A percentile compares a stretch with the other conserved stretches of the same genome.
Conservation (phyloP, 441 rosid species). For the Bruguiera hainesii region DNA sequence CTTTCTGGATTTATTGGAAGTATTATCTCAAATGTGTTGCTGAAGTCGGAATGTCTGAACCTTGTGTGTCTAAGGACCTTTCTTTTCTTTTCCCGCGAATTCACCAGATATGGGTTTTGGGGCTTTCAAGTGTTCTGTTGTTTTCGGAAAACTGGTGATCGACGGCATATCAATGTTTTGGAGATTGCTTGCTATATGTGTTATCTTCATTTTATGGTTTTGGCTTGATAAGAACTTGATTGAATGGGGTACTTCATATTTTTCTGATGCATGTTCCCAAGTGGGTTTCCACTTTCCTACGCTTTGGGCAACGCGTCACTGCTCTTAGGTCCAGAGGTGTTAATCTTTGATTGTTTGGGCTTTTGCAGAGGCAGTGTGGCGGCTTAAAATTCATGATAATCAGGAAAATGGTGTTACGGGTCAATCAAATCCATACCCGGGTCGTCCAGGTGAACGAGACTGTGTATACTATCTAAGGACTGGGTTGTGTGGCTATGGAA, state of each 20-base stretch:
- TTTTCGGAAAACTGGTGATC: not conserved
- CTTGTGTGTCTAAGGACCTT: not conserved
- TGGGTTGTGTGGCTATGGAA: conserved; percentile 79
- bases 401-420: conserved; percentile 23
- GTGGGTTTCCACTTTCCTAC: not conserved
- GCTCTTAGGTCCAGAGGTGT: not conserved
- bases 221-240: not conserved
- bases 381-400: conserved; percentile 39
- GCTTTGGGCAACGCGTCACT: not conserved
- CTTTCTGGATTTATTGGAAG: not conserved
- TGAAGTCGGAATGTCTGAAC: not conserved
- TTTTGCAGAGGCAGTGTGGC: conserved; percentile 35
- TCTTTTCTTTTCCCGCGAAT: not conserved
- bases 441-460: conserved; percentile 80
- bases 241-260: not conserved
- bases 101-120: not conserved
- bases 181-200: not conserved
- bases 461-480: conserved; percentile 73
- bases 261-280: not conserved
- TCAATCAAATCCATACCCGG: conserved; percentile 49
- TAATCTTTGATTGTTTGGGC: conserved; percentile 9
- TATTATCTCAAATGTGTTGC: no score
- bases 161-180: not conserved
- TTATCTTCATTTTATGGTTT: conserved; percentile 12
- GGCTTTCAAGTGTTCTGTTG: not conserved